Percentiles rank a stretch among this genome's conserved stretches.
Evolutionary conservation across 108 stramenopile species (phyloP).

Genomic region (Nitzschia putrida): DNA sequence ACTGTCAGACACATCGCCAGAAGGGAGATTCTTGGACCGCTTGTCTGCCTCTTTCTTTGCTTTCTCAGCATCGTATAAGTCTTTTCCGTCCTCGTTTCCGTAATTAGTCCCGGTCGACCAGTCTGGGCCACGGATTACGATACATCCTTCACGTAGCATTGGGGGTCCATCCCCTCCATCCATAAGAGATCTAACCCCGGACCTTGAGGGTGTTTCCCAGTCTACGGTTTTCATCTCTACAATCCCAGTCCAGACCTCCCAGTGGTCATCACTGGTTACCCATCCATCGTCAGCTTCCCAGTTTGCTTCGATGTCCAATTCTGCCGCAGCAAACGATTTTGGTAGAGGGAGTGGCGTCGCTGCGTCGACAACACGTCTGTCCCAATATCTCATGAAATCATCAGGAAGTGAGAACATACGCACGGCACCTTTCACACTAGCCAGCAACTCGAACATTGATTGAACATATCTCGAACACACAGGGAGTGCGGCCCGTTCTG

Average conservation of each 20-base stretch:
- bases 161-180: conserved; percentile 90
- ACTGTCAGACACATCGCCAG: not conserved
- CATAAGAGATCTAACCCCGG: conserved; percentile 71
- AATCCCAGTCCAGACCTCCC: conserved; percentile 73
- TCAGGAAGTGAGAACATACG: conserved; percentile 2
- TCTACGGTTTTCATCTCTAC: conserved; percentile 61
- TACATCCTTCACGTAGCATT: conserved; percentile 69
- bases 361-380: conserved; percentile 54
- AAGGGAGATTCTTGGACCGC: conserved; percentile 20
- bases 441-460: conserved; percentile 74
- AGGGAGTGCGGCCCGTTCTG: conserved; percentile 81
- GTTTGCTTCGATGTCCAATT: not conserved
- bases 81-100: conserved; percentile 73
- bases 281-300: conserved; percentile 78
- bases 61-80: conserved; percentile 73
- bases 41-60: conserved; percentile 55
- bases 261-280: conserved; percentile 61
- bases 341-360: conserved; percentile 54
- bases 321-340: not conserved
- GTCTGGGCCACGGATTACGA: conserved; percentile 74
- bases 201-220: conserved; percentile 70
- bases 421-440: conserved; percentile 48
- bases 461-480: conserved; percentile 84
- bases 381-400: conserved; percentile 37
- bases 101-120: conserved; percentile 48